A percentile compares a stretch with the other conserved stretches of the same genome.
Evolutionary conservation across 176 grass and related monocot genomes (phyloP).

Genomic region (Saccharum officinarum): DNA sequence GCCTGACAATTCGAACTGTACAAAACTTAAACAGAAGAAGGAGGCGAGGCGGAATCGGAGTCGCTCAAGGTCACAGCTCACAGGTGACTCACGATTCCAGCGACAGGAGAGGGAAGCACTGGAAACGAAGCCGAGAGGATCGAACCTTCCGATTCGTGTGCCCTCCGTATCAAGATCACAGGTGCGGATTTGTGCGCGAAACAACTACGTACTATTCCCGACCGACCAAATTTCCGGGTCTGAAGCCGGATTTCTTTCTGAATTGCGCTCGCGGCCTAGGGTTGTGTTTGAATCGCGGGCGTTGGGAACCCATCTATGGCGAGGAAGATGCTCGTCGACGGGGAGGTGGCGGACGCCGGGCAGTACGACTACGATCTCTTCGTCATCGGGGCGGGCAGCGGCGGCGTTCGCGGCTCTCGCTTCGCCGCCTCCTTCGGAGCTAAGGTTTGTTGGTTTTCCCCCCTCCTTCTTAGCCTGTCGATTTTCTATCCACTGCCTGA

Average conservation of each 20-base stretch:
- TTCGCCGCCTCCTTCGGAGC: slow-evolving; percentile 76
- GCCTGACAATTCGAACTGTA: too few species aligned
- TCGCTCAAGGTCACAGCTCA: background rate
- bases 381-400: slow-evolving; percentile 94
- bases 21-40: background rate
- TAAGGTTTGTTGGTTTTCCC: slow-evolving; percentile 46
- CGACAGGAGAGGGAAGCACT: background rate
- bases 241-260: background rate
- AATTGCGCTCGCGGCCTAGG: slow-evolving; percentile 1
- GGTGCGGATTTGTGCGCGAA: background rate
- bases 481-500: background rate
- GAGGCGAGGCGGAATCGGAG: background rate
- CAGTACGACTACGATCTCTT: slow-evolving; percentile 85
- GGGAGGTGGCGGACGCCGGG: slow-evolving; percentile 34
- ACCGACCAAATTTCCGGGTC: background rate
- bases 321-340: slow-evolving; percentile 91
- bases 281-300: background rate
- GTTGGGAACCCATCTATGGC: slow-evolving; percentile 63
- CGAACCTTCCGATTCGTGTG: background rate
- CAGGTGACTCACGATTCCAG: background rate
- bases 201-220: background rate
- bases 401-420: slow-evolving; percentile 88
- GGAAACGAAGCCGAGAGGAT: background rate
- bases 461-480: too few species aligned
- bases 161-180: background rate